Evolutionary conservation across 2,329 filamentous ascomycete genomes (phyloP).

Genomic region (Diaporthe caulivora): DNA sequence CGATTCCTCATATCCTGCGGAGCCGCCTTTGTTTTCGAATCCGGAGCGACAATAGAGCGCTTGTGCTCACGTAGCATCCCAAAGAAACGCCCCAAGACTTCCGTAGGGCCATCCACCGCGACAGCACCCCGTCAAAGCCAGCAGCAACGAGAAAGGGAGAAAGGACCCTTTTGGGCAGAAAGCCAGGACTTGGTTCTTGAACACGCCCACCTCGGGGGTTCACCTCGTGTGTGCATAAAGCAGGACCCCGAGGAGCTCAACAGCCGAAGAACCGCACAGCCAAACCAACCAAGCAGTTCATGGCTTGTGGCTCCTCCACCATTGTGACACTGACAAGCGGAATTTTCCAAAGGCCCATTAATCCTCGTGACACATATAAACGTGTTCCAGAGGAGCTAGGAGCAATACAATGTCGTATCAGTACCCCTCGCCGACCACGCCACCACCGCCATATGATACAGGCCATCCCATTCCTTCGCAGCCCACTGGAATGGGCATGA

Average conservation of each 20-base stretch:
- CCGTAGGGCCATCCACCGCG: not conserved
- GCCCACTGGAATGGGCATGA: conserved; percentile 48
- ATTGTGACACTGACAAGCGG: conserved; percentile 9
- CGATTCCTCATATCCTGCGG: conserved; percentile 22
- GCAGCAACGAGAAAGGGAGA: conserved; percentile 12
- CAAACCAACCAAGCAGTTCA: conserved; percentile 6
- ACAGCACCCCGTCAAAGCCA: conserved; percentile 6
- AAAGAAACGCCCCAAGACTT: conserved; percentile 50
- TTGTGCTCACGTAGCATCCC: conserved; percentile 41
- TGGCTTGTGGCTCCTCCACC: conserved; percentile 22
- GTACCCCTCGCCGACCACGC: conserved; percentile 53
- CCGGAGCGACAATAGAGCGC: conserved; percentile 34
- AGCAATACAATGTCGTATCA: conserved; percentile 63
- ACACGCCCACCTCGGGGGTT: conserved; percentile 9
- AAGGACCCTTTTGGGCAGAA: not conserved
- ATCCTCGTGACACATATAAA: conserved; percentile 17
- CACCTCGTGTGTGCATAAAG: not conserved
- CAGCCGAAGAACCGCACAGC: not conserved
- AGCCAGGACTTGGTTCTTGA: not conserved
- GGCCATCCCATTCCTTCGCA: conserved; percentile 53
- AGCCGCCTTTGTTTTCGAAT: conserved; percentile 36
- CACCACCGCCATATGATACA: conserved; percentile 55
- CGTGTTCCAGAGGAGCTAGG: conserved; percentile 46
- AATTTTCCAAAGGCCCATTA: conserved; percentile 13
- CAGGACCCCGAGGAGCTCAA: not conserved